Evolutionary conservation across 345 rosid species (phyloP).

Genomic region (Kernera saxatilis): DNA sequence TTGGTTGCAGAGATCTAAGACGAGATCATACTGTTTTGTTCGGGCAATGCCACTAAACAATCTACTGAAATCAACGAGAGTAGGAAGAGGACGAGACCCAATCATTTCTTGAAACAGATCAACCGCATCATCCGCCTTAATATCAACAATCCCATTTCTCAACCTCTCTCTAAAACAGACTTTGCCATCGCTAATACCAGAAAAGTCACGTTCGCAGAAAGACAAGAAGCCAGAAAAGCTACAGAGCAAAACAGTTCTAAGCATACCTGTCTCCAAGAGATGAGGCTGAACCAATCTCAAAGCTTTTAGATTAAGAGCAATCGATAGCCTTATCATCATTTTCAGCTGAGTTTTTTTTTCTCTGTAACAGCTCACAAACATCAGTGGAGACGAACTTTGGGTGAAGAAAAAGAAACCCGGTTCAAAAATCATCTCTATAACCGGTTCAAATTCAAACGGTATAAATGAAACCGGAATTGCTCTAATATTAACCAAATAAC

Average conservation of each 20-base stretch:
- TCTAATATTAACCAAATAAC: too few relatives aligned
- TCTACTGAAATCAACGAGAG: not conserved
- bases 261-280: not conserved
- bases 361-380: not conserved
- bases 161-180: not conserved
- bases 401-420: not conserved
- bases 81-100: slow-evolving; percentile 3
- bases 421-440: not conserved
- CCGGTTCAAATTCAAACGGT: not conserved
- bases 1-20: not conserved
- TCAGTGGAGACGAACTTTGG: not conserved
- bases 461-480: not conserved
- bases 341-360: not conserved
- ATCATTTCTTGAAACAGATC: not conserved
- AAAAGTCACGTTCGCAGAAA: not conserved
- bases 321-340: not conserved
- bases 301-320: too few relatives aligned
- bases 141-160: not conserved
- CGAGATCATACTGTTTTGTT: not conserved
- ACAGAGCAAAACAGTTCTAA: not conserved
- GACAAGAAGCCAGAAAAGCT: not conserved
- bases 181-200: not conserved
- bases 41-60: not conserved
- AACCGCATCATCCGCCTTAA: not conserved
- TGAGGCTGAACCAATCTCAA: not conserved